Evolutionary conservation across 2,329 filamentous ascomycete genomes (phyloP).

Genomic region (Fusarium albosuccineum): DNA sequence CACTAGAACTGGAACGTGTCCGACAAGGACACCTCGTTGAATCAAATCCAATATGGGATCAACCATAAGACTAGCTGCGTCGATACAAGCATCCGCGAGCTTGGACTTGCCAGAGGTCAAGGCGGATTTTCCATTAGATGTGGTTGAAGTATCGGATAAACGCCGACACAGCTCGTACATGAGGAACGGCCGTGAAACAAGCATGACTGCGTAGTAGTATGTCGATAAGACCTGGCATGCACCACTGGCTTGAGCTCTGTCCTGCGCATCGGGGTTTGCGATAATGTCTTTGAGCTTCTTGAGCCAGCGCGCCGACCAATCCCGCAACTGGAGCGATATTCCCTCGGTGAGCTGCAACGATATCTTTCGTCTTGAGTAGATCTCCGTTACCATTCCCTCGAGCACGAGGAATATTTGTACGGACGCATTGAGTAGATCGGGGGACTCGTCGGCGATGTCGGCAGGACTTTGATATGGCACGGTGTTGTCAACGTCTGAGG

Average conservation of each 20-base stretch:
- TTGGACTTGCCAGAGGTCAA: slow-evolving; percentile 60
- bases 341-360: slow-evolving; percentile 66
- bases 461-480: slow-evolving; percentile 59
- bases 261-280: slow-evolving; percentile 26
- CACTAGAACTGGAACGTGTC: slow-evolving; percentile 64
- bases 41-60: slow-evolving; percentile 62
- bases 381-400: slow-evolving; percentile 63
- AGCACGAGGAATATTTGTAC: slow-evolving; percentile 66
- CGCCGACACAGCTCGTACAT: slow-evolving; percentile 67
- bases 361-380: slow-evolving; percentile 67
- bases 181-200: slow-evolving; percentile 67
- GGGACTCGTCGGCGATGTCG: slow-evolving; percentile 53
- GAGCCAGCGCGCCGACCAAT: slow-evolving; percentile 65
- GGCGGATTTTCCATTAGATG: slow-evolving; percentile 30
- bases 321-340: slow-evolving; percentile 64
- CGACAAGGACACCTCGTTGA: slow-evolving; percentile 56
- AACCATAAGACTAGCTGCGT: slow-evolving; percentile 67
- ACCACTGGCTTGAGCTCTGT: slow-evolving; percentile 55
- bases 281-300: slow-evolving; percentile 57
- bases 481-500: slow-evolving; percentile 67
- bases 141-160: slow-evolving; percentile 52
- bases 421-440: slow-evolving; percentile 64
- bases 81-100: slow-evolving; percentile 67
- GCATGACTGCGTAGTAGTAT: slow-evolving; percentile 70
- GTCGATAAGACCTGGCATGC: slow-evolving; percentile 65